These are phyloP conservation scores for Laburnicola sp. DNA, from an alignment of 2,329 filamentous ascomycete genomes.

Conservation along the genomic window DNA sequence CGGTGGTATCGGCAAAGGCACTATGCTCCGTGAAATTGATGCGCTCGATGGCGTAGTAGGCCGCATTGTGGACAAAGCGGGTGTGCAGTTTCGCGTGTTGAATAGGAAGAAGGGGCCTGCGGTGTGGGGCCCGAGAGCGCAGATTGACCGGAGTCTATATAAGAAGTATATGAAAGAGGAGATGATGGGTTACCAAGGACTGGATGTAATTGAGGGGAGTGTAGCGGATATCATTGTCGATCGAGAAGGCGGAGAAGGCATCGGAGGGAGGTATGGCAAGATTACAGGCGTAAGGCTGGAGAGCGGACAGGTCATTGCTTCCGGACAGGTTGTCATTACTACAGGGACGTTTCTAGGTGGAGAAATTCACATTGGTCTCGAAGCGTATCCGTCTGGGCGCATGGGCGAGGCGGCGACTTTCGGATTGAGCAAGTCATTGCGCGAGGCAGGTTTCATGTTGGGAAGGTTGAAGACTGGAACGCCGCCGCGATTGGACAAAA, in stretches of 20 bases:
- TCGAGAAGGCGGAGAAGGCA: slow-evolving; percentile 50
- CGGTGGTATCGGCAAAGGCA: slow-evolving; percentile 97
- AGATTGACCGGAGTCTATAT: slow-evolving; percentile 91
- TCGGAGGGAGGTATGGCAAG: slow-evolving; percentile 63
- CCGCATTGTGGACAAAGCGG: slow-evolving; percentile 87
- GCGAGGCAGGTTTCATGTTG: slow-evolving; percentile 83
- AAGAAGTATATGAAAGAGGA: slow-evolving; percentile 89
- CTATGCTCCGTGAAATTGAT: slow-evolving; percentile 92
- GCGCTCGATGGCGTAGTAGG: slow-evolving; percentile 89
- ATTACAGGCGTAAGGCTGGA: slow-evolving; percentile 87
- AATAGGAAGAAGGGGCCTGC: slow-evolving; percentile 91
- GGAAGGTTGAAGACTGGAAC: slow-evolving; percentile 95
- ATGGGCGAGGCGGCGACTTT: slow-evolving; percentile 94
- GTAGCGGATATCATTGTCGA: slow-evolving; percentile 88
- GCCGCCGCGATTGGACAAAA: slow-evolving; percentile 80
- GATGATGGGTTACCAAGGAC: slow-evolving; percentile 73
- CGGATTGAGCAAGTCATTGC: slow-evolving; percentile 86
- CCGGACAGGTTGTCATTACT: slow-evolving; percentile 85
- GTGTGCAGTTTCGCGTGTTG: slow-evolving; percentile 88
- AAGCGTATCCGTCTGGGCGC: slow-evolving; percentile 81
- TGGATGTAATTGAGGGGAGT: slow-evolving; percentile 81
- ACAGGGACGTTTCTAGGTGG: slow-evolving; percentile 94
- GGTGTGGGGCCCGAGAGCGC: slow-evolving; percentile 94
- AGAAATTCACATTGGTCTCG: slow-evolving; percentile 92
- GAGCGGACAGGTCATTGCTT: slow-evolving; percentile 79